Conservation (phyloP, 1,284 basidiomycete species). For the Fistulina hepatica region DNA sequence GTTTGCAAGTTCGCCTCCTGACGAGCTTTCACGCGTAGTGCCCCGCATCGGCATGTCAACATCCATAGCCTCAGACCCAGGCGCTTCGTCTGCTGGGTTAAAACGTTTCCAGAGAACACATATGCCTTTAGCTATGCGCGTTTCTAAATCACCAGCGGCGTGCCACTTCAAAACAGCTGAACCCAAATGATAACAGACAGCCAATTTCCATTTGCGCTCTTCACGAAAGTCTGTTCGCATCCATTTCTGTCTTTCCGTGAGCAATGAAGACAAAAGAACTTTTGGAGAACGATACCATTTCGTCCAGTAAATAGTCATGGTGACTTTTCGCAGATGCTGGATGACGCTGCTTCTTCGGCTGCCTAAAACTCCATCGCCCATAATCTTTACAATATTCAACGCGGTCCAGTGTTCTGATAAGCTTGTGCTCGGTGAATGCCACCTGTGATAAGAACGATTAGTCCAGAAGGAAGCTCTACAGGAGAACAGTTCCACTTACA, state of each 20-base stretch:
- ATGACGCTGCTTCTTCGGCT: conserved; percentile 88
- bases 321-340: conserved; percentile 74
- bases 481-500: conserved; percentile 33
- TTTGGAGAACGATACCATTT: conserved; percentile 55
- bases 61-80: conserved; percentile 21
- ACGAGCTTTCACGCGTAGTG: conserved; percentile 13
- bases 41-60: conserved; percentile 18
- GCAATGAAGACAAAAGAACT: conserved; percentile 7
- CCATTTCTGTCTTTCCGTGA: conserved; percentile 63
- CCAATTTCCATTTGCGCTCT: conserved; percentile 88
- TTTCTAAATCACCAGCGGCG: conserved; percentile 51
- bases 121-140: conserved; percentile 59
- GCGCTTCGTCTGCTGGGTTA: conserved; percentile 19
- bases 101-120: conserved; percentile 56
- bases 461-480: not conserved
- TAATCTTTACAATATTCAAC: conserved; percentile 79
- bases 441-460: conserved; percentile 33
- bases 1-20: conserved; percentile 11
- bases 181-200: conserved; percentile 78
- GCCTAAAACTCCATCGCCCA: conserved; percentile 86
- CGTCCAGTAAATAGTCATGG: conserved; percentile 94
- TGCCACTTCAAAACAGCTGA: conserved; percentile 85
- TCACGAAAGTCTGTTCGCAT: conserved; percentile 92
- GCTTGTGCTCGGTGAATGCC: conserved; percentile 64
- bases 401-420: conserved; percentile 73